Evolutionary conservation across 1,284 basidiomycete genomes (phyloP).

Genomic region (Sporisorium iseilematis-ciliati): DNA sequence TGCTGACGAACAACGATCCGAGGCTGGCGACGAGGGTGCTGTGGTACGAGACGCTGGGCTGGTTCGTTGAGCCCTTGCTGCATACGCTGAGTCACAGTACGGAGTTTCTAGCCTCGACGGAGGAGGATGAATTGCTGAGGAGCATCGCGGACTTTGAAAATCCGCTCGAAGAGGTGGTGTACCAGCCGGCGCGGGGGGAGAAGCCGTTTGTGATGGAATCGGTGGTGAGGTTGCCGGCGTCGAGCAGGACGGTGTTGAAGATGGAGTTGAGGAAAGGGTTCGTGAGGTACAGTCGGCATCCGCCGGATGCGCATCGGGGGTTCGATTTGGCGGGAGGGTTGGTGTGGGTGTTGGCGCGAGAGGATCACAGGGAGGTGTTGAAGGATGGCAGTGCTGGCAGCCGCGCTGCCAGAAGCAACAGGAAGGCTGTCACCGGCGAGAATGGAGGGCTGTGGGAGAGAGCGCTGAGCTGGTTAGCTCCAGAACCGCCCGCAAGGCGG

Average conservation of each 20-base stretch:
- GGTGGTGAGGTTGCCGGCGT: conserved; percentile 77
- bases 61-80: conserved; percentile 88
- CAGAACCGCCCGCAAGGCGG: not conserved
- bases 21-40: conserved; percentile 73
- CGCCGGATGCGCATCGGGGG: conserved; percentile 92
- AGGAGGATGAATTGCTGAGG: conserved; percentile 45
- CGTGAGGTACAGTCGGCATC: conserved; percentile 93
- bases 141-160: conserved; percentile 45
- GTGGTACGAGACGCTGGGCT: conserved; percentile 93
- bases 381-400: not conserved
- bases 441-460: not conserved
- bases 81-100: conserved; percentile 78
- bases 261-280: conserved; percentile 87
- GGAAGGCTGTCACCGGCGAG: no score
- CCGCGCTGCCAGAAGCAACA: no score
- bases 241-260: conserved; percentile 75
- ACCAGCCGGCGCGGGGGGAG: conserved; percentile 39
- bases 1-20: conserved; percentile 77
- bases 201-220: conserved; percentile 73
- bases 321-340: conserved; percentile 83
- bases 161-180: conserved; percentile 46
- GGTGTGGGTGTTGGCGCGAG: conserved; percentile 70
- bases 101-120: conserved; percentile 7
- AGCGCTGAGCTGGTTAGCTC: no score
- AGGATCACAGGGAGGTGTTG: conserved; percentile 14